phyloP scores from a whole-genome alignment of 306 rosid genomes.

The Vicia sativa region DNA sequence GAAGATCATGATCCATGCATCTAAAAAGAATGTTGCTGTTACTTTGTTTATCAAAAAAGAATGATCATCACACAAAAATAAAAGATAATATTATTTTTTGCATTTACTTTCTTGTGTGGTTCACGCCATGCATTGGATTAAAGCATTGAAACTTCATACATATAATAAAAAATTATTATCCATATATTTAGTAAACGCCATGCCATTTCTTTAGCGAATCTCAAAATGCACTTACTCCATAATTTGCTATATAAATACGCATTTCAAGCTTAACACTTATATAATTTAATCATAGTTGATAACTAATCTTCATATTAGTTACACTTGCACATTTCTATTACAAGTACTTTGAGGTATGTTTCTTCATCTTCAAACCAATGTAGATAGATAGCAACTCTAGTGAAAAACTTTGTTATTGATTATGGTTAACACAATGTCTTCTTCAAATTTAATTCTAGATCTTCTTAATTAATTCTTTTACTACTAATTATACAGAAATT shows the following conservation, averaged over 20 bases:
- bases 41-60: background rate
- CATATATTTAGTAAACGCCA: background rate
- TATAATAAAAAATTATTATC: background rate
- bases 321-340: background rate
- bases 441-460: background rate
- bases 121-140: constrained; percentile 1
- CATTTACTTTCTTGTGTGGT: background rate
- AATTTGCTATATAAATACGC: background rate
- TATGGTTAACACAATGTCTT: background rate
- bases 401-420: background rate
- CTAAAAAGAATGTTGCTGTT: background rate
- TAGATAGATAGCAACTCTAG: background rate
- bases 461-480: background rate
- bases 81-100: background rate
- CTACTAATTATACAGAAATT: constrained; percentile 40
- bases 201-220: background rate
- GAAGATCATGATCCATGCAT: constrained; percentile 4
- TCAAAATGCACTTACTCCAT: background rate
- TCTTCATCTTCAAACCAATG: background rate
- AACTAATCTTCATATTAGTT: background rate
- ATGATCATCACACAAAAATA: too few species aligned
- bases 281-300: background rate
- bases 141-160: constrained; percentile 3
- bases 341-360: background rate
- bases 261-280: background rate